Evolutionary conservation across 805 yeast genomes (phyloP).

Genomic region (Metschnikowia dekortorum): DNA sequence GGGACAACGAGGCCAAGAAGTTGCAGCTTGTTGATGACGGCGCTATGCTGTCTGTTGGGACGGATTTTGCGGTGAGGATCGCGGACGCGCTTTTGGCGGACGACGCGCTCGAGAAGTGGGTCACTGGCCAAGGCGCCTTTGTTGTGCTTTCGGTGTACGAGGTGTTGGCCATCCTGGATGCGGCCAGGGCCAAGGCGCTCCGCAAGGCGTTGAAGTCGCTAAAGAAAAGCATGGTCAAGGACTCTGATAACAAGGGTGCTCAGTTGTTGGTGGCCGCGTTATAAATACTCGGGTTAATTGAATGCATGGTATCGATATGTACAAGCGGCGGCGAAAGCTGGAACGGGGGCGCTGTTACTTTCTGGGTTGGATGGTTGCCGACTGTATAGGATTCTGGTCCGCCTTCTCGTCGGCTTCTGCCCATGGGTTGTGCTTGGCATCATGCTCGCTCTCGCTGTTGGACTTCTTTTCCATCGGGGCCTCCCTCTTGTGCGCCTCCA

Average conservation of each 20-base stretch:
- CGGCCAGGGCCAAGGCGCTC: constrained; percentile 43
- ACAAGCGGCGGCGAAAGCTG: neutral
- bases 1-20: constrained; percentile 45
- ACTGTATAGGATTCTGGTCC: constrained; percentile 29
- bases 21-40: constrained; percentile 31
- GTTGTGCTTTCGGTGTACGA: constrained; percentile 79
- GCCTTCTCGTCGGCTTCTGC: constrained; percentile 28
- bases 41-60: constrained; percentile 48
- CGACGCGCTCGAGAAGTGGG: constrained; percentile 55
- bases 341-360: constrained; percentile 6
- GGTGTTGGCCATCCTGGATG: constrained; percentile 41
- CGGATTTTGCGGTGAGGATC: constrained; percentile 53
- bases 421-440: constrained; percentile 27
- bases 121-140: constrained; percentile 64
- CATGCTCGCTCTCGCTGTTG: neutral
- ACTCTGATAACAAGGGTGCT: constrained; percentile 62
- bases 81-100: constrained; percentile 49
- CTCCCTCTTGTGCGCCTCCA: neutral
- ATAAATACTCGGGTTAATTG: constrained; percentile 6
- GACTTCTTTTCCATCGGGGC: neutral
- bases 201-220: constrained; percentile 50
- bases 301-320: neutral
- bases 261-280: constrained; percentile 28
- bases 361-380: constrained; percentile 38
- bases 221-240: constrained; percentile 41